These are phyloP conservation scores for Volvariella volvacea DNA, from an alignment of 1,284 basidiomycete species.

Conservation along the genomic window DNA sequence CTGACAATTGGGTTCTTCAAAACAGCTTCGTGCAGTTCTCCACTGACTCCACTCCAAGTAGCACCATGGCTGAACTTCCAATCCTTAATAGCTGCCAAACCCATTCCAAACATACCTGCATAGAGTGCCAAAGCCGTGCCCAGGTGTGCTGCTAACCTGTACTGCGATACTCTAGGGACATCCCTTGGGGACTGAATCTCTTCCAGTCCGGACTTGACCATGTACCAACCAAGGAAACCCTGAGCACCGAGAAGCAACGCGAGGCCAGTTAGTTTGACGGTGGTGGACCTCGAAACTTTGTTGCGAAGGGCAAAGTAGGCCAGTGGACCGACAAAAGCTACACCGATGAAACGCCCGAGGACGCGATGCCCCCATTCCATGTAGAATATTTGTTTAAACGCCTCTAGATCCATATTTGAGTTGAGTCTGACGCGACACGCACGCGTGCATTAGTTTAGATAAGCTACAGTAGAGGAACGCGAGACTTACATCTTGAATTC, in stretches of 20 bases:
- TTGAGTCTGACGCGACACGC: constrained; percentile 74
- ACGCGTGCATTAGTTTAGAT: constrained; percentile 5
- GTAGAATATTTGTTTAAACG: constrained; percentile 97
- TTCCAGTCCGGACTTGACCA: constrained; percentile 96
- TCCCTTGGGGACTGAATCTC: constrained; percentile 78
- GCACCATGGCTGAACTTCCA: constrained; percentile 49
- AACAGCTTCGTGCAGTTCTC: constrained; percentile 24
- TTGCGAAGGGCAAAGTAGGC: constrained; percentile 72
- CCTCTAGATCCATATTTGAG: constrained; percentile 76
- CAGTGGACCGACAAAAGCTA: constrained; percentile 75
- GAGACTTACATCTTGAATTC: constrained; percentile 88
- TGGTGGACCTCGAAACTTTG: constrained; percentile 58
- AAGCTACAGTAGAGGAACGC: no score
- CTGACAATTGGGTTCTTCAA: constrained; percentile 52
- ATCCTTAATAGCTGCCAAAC: constrained; percentile 75
- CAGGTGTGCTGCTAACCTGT: constrained; percentile 92
- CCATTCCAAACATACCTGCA: constrained; percentile 85
- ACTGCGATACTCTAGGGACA: constrained; percentile 93
- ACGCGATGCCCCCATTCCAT: constrained; percentile 99
- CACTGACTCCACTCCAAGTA: constrained; percentile 38
- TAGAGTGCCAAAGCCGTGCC: constrained; percentile 89
- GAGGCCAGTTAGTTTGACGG: constrained; percentile 62
- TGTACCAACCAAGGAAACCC: constrained; percentile 96
- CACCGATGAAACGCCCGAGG: constrained; percentile 86
- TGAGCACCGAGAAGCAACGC: constrained; percentile 83